These are phyloP conservation scores for Tripidium arundinaceum DNA, from an alignment of 202 grass and related monocot species.

Conservation along the genomic window DNA sequence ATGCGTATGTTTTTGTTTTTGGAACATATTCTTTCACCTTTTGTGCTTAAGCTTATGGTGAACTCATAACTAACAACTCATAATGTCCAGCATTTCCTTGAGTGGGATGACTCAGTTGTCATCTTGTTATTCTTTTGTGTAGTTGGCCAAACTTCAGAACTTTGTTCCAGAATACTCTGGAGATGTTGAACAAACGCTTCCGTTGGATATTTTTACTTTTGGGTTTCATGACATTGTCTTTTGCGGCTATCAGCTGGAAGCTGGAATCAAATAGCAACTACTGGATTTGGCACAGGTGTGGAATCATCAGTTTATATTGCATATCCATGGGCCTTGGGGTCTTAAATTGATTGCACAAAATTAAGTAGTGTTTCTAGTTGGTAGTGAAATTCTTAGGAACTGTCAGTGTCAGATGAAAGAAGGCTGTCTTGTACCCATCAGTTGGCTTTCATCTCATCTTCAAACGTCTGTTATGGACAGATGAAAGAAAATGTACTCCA, in stretches of 20 bases:
- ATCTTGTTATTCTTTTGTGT: constrained; percentile 21
- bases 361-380: constrained; percentile 10
- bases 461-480: not conserved
- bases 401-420: not conserved
- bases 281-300: constrained; percentile 98
- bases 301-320: not conserved
- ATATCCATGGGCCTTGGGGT: not conserved
- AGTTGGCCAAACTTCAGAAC: constrained; percentile 65
- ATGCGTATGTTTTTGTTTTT: constrained; percentile 13
- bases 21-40: not conserved
- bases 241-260: constrained; percentile 71
- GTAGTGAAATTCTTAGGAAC: constrained; percentile 3
- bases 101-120: constrained; percentile 26
- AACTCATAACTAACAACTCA: not conserved
- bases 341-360: not conserved
- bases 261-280: constrained; percentile 75
- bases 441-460: not conserved
- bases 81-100: constrained; percentile 9
- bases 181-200: constrained; percentile 76
- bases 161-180: constrained; percentile 61
- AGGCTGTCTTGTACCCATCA: not conserved
- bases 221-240: constrained; percentile 74
- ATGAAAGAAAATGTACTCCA: constrained; percentile 12
- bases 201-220: constrained; percentile 60
- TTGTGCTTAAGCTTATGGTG: constrained; percentile 2